Evolutionary conservation across 257 asterid species (phyloP), one percentile per base, ranked within the genome.

Genomic region (Euphrasia confusa): DNA sequence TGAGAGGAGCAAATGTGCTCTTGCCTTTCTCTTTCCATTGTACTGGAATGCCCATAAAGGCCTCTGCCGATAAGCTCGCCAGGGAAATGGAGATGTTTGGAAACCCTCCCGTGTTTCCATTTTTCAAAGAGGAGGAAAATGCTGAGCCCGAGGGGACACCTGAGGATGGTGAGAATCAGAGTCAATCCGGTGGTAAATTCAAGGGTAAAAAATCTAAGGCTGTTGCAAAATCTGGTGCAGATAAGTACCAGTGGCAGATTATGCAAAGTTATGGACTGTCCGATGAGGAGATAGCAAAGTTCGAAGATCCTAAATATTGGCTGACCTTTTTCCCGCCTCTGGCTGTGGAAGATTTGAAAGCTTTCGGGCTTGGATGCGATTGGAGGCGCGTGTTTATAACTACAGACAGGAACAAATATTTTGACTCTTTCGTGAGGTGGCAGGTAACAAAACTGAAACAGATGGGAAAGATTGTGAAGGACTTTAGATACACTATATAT

Each of bases 21-120:
- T 65, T 92, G 78, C 96, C 99, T 0, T 92, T 92, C 69, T 96
- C 80, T 45, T 92, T 92, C 68, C 97, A 92, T 54, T 89, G 96
- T 66, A 92, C 97, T 33, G 96, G 99, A 54, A 92, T 92, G 99
- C 97, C 95, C 32, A 92, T 89, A 53, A 89, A 89, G 85, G 97
- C 99, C 11, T 89, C 99, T 4, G 89, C 97, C 3, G 96, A 92
- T 69, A 91, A 88, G 80, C 94, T 91, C 52, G 40, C 68, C 0
- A 66, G 94, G 68, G 97, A 91, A 80, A 77, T 83, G n/a, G 75
- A 80, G 37, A 71, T 18, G 78, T 89, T 78, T 72, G 99, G 97
- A 27, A 74, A 81, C 71, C 99, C 97, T 6, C 96, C 96, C 0
- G 83, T 77, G 62, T 90, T 90, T 75, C 93, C 97, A 8, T 74